These are phyloP conservation scores for Moelleriella libera DNA, from an alignment of 2,329 filamentous ascomycete genomes.

Conservation along the genomic window DNA sequence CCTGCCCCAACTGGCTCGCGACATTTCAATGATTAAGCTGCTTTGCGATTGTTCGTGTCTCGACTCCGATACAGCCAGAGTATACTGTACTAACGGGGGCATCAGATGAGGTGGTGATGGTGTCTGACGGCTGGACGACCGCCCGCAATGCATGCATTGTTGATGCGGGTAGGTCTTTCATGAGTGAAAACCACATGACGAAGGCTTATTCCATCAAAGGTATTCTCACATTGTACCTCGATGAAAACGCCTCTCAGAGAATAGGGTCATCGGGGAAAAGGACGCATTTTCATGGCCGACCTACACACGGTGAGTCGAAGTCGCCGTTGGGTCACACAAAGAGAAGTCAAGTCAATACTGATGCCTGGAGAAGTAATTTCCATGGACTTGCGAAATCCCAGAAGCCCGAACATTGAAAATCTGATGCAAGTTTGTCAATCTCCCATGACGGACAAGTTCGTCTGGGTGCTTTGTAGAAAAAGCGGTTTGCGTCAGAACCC, in stretches of 20 bases:
- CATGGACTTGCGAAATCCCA: not conserved
- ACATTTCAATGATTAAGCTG: too few relatives aligned
- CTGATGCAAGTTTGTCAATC: conserved; percentile 66
- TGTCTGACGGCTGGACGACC: conserved; percentile 61
- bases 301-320: conserved; percentile 1
- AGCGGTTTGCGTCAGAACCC: conserved; percentile 13
- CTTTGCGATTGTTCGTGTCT: too few relatives aligned
- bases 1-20: conserved; percentile 23
- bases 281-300: conserved; percentile 23
- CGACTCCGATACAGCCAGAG: too few relatives aligned
- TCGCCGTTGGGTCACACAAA: not conserved
- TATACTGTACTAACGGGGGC: too few relatives aligned
- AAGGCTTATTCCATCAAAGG: conserved; percentile 28
- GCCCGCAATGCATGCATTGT: conserved; percentile 62
- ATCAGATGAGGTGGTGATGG: conserved; percentile 64
- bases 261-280: conserved; percentile 66
- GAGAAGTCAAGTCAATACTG: too few relatives aligned
- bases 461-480: conserved; percentile 68
- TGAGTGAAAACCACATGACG: not conserved
- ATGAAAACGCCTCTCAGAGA: conserved; percentile 69
- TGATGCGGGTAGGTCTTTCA: conserved; percentile 39
- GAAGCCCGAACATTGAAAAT: conserved; percentile 16
- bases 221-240: conserved; percentile 59
- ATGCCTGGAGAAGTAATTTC: not conserved
- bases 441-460: conserved; percentile 50